Base-by-base conservation (phyloP, 2,329 filamentous ascomycete genomes). In the Penicillium oxalicum region DNA sequence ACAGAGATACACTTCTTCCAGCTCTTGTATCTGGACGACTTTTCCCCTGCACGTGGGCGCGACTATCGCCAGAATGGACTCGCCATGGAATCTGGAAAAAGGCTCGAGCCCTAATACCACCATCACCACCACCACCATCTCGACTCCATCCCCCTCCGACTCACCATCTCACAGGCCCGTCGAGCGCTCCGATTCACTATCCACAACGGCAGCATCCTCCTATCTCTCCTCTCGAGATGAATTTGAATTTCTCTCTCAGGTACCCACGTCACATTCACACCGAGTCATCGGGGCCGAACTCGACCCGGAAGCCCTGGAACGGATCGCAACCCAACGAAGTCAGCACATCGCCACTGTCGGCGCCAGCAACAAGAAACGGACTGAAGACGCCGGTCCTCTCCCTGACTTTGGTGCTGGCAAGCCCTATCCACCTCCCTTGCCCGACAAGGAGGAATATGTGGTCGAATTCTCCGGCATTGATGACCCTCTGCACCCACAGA, bases 401-500 rank as follows among this genome's bases (percentile, higher is more conserved):
- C 70, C 70, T 0, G 60, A 66, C 24, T 73, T 73, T 54, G 80
- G 80, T 4, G 77, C 68, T 28, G 77, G 77, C 1, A 82, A 81
- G 56, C 71, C 77, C 5, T 81, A 77, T 59, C 80, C 80, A 5
- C 78, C 78, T 12, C 69, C 66, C 0, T 61, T 82, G 12, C 78
- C 78, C 6, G 74, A 74, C n/a, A 70, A 72, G 52, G 78, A 82
- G 58, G 77, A 80, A 50, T 83, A 82, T 61, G 78, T 82, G 1
- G 79, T 82, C 9, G 79, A 89, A 67, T 95, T 95, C 62, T 85
- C 91, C 58, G 90, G 89, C 0, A 84, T 82, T 1, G 78, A 90
- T 55, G 90, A 95, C 61, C 89, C 89, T 2, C 63, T 91, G 51
- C 89, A 95, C 68, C 86, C 88, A 1, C 87, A 91, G 71, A 95